Evolutionary conservation across 306 rosid species (phyloP).

Genomic region (Vicia faba): DNA sequence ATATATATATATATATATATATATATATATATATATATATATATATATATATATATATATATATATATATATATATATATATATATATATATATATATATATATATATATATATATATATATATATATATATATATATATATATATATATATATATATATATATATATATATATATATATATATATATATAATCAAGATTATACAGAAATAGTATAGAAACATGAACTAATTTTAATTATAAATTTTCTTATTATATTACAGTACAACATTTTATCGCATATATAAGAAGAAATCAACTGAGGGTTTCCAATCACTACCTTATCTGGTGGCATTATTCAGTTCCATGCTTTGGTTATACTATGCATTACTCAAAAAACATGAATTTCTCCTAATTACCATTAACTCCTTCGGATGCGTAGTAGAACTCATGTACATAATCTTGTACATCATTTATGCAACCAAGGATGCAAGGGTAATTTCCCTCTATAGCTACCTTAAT

Average conservation of each 20-base stretch:
- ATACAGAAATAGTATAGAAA: no score
- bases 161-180: no score
- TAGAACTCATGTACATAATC: slow-evolving; percentile 62
- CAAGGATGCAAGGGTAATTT: slow-evolving; percentile 46
- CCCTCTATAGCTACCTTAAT: neutral
- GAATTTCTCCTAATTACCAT: slow-evolving; percentile 77
- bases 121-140: no score
- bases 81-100: no score
- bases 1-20: no score
- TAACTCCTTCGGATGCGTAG: slow-evolving; percentile 68
- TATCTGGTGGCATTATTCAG: slow-evolving; percentile 85
- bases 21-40: no score
- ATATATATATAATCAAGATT: no score
- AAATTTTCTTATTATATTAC: neutral
- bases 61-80: no score
- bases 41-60: no score
- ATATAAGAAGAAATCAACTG: slow-evolving; percentile 70
- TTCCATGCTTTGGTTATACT: slow-evolving; percentile 75
- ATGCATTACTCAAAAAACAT: slow-evolving; percentile 58
- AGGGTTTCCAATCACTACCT: slow-evolving; percentile 77
- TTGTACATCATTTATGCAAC: slow-evolving; percentile 61
- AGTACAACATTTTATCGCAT: slow-evolving; percentile 79
- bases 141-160: no score
- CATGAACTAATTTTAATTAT: no score
- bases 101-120: no score